Conservation (phyloP, 148 eudicot genomes). For the Heliamphora exappendiculata region DNA sequence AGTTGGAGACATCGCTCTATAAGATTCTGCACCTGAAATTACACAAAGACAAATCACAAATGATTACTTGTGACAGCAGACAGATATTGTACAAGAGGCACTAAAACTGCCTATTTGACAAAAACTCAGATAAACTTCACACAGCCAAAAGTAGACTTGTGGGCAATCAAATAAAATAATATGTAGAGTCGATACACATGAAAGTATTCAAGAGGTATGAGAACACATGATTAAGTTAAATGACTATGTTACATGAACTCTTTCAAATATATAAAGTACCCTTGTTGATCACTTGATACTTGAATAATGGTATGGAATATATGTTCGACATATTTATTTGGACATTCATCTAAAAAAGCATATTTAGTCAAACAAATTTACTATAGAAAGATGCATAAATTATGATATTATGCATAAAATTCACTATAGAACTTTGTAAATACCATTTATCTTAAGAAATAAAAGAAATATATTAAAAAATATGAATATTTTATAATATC, state of each 20-base stretch:
- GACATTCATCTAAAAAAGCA: too few species aligned
- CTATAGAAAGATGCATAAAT: too few species aligned
- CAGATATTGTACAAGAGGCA: slow-evolving; percentile 5
- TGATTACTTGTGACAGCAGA: background rate
- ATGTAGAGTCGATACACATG: background rate
- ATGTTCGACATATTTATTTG: too few species aligned
- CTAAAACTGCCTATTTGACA: background rate
- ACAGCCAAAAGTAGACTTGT: background rate
- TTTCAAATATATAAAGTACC: background rate
- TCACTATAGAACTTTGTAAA: too few species aligned
- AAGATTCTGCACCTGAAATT: slow-evolving; percentile 78
- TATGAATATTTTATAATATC: too few species aligned
- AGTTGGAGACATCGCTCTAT: slow-evolving; percentile 85
- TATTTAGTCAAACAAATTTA: too few species aligned
- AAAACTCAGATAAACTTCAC: background rate
- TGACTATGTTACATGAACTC: background rate
- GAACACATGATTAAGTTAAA: too few species aligned
- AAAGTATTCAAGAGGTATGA: background rate
- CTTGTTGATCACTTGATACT: too few species aligned
- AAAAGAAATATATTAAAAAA: too few species aligned
- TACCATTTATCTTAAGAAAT: too few species aligned
- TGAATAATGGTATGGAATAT: too few species aligned
- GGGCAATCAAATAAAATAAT: background rate
- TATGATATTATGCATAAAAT: too few species aligned
- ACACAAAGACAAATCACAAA: background rate